Percentiles rank a stretch among this genome's conserved stretches.
phyloP scores from a whole-genome alignment of 768 basidiomycete species.

The Termitomyces sp. region DNA sequence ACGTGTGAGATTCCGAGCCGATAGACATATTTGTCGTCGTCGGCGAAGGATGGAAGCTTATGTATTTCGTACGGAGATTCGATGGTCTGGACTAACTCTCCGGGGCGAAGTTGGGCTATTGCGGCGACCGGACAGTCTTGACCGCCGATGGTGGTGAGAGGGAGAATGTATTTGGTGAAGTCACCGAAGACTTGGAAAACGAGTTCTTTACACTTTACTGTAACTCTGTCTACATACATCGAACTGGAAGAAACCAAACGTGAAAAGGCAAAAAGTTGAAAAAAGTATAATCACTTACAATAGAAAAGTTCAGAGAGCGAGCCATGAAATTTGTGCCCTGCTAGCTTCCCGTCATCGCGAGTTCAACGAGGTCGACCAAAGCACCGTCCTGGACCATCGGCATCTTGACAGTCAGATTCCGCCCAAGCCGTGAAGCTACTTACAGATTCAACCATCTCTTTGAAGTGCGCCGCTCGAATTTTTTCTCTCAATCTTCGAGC shows the following conservation, averaged over 20 bases:
- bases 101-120: no score
- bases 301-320: conserved; percentile 48
- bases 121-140: no score
- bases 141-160: no score
- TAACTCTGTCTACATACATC: no score
- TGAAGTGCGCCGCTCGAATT: conserved; percentile 6
- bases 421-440: conserved; percentile 2
- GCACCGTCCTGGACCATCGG: conserved; percentile 36
- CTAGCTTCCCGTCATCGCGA: conserved; percentile 48
- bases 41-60: no score
- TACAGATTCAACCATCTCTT: conserved; percentile 2
- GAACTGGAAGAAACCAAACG: neutral
- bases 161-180: no score
- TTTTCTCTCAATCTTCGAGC: neutral
- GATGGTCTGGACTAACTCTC: no score
- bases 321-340: conserved; percentile 35
- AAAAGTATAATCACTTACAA: conserved; percentile 38
- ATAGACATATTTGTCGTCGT: no score
- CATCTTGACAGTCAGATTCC: neutral
- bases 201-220: no score
- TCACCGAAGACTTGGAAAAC: no score
- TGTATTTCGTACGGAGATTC: conserved; percentile 56
- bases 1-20: conserved; percentile 23
- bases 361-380: conserved; percentile 46
- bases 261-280: neutral